Conservation (phyloP, 148 eudicot species). For the Cornus kousa region DNA sequence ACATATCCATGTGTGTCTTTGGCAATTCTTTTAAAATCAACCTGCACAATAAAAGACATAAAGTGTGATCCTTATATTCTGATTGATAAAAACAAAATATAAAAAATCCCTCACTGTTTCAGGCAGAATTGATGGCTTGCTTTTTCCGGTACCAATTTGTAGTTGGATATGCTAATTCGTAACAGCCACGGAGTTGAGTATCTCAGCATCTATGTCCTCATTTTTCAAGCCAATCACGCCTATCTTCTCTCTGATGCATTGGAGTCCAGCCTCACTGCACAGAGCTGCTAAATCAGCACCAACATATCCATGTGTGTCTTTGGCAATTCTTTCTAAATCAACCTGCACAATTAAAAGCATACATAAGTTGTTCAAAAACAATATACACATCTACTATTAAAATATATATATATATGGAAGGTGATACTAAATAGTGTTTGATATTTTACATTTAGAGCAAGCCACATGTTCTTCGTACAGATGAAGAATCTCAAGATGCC, state of each 20-base stretch:
- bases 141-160: constrained; percentile 70
- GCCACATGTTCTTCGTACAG: constrained; percentile 88
- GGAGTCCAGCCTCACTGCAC: constrained; percentile 89
- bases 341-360: constrained; percentile 37
- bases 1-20: no score
- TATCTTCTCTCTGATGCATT: constrained; percentile 93
- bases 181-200: constrained; percentile 87
- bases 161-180: constrained; percentile 67
- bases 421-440: background rate
- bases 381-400: background rate
- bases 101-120: constrained; percentile 55
- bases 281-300: constrained; percentile 81
- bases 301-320: constrained; percentile 24
- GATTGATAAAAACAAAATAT: background rate
- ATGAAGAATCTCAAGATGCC: constrained; percentile 61
- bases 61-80: no score
- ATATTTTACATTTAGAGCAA: constrained; percentile 65
- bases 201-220: constrained; percentile 82
- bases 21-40: no score
- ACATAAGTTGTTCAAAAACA: background rate
- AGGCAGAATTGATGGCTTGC: constrained; percentile 89
- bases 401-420: background rate
- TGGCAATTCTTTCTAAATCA: constrained; percentile 73
- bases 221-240: constrained; percentile 88
- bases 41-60: no score